A percentile compares a stretch with the other conserved stretches of the same genome.
Evolutionary conservation across 2,329 filamentous ascomycete species (phyloP).

Genomic region (Fusarium palustre): DNA sequence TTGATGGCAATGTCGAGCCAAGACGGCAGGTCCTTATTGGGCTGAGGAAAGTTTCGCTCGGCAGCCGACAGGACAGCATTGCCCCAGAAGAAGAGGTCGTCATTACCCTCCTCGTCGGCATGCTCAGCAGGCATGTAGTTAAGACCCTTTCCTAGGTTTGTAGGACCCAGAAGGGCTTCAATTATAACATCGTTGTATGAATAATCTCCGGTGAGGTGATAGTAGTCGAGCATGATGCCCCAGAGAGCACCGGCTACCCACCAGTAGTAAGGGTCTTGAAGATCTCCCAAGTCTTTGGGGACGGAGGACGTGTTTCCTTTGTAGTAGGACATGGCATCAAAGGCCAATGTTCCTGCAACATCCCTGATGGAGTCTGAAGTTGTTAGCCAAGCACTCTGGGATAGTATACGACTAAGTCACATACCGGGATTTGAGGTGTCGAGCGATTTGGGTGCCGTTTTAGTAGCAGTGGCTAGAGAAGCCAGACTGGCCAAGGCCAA

Average conservation of each 20-base stretch:
- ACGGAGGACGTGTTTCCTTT: constrained; percentile 69
- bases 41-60: constrained; percentile 74
- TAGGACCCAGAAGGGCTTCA: constrained; percentile 67
- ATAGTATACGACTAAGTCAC: background rate
- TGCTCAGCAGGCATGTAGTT: constrained; percentile 71
- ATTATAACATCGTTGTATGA: constrained; percentile 70
- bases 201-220: constrained; percentile 71
- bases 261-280: constrained; percentile 76
- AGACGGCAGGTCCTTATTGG: constrained; percentile 65
- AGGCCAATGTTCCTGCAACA: constrained; percentile 70
- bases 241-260: constrained; percentile 75
- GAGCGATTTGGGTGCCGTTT: constrained; percentile 36
- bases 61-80: constrained; percentile 75
- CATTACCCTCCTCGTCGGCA: constrained; percentile 74
- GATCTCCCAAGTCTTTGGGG: constrained; percentile 66
- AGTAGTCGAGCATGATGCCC: constrained; percentile 78
- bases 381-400: constrained; percentile 15
- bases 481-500: constrained; percentile 28
- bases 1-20: constrained; percentile 77
- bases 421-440: constrained; percentile 37
- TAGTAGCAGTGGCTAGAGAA: constrained; percentile 31
- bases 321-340: constrained; percentile 73
- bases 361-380: constrained; percentile 68
- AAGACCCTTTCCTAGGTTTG: constrained; percentile 66
- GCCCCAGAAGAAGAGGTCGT: constrained; percentile 81